These are phyloP conservation scores for Apocynum venetum DNA, from an alignment of 257 asterid species.

Conservation along the genomic window DNA sequence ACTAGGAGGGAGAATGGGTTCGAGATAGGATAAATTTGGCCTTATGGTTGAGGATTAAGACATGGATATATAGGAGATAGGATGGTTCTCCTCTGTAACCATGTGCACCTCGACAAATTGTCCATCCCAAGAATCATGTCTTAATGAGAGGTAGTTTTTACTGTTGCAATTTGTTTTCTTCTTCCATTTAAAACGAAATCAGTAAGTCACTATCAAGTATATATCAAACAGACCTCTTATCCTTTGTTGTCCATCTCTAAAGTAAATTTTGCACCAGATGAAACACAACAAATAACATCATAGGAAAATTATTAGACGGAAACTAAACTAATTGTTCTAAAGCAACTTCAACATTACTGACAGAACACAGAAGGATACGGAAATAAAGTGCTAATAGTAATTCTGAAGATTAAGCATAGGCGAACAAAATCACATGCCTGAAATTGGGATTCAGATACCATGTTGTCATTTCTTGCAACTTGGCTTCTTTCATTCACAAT, in stretches of 20 bases:
- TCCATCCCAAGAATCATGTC: conserved; percentile 6
- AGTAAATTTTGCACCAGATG: neutral
- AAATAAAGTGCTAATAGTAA: neutral
- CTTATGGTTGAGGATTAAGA: conserved; percentile 11
- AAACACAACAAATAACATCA: neutral
- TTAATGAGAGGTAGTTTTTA: neutral
- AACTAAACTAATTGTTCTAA: neutral
- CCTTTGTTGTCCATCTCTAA: neutral
- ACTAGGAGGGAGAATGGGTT: neutral
- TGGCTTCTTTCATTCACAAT: neutral
- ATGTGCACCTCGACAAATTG: conserved; percentile 11
- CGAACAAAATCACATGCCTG: neutral
- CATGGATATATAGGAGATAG: neutral
- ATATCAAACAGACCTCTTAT: neutral
- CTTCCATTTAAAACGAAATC: neutral
- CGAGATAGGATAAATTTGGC: neutral
- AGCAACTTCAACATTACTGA: neutral
- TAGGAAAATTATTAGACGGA: neutral
- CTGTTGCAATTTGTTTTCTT: neutral
- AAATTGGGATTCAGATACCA: neutral
- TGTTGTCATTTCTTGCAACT: neutral
- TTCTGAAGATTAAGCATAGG: neutral
- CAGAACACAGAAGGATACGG: neutral
- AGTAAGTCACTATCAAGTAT: neutral
- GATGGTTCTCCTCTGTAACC: conserved; percentile 4